Evolutionary conservation across 306 rosid genomes (phyloP).

Genomic region (Gynostemma pentaphyllum): DNA sequence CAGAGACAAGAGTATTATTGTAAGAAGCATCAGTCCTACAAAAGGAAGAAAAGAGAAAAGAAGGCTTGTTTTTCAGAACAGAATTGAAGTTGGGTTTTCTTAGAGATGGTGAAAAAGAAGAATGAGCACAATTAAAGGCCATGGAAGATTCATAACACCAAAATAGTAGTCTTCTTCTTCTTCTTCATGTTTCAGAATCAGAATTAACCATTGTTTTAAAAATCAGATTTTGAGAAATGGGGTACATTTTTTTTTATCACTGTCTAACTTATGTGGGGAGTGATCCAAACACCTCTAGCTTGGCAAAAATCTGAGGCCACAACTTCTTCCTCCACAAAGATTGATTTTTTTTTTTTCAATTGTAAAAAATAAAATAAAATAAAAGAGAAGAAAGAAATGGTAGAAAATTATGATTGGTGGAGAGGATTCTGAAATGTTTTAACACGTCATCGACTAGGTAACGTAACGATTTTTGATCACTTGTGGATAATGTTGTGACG

Average conservation of each 20-base stretch:
- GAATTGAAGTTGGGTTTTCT: slow-evolving; percentile 17
- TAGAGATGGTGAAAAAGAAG: slow-evolving; percentile 41
- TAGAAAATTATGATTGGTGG: slow-evolving; percentile 9
- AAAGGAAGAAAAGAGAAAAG: slow-evolving; percentile 31
- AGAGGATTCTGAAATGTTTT: slow-evolving; percentile 16
- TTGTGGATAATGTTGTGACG: slow-evolving; percentile 55
- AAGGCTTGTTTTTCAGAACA: slow-evolving; percentile 31
- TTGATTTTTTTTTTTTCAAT: neutral
- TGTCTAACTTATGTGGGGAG: slow-evolving; percentile 40
- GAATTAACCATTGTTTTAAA: slow-evolving; percentile 35
- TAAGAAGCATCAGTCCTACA: slow-evolving; percentile 38
- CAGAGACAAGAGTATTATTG: slow-evolving; percentile 64
- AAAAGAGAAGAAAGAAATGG: neutral
- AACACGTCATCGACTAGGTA: slow-evolving; percentile 38
- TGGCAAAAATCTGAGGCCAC: slow-evolving; percentile 28
- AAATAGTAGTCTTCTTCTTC: slow-evolving; percentile 11
- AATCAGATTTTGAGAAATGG: slow-evolving; percentile 24
- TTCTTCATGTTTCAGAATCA: slow-evolving; percentile 51
- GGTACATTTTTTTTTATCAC: slow-evolving; percentile 14
- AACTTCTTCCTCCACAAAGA: slow-evolving; percentile 39
- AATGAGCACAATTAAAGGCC: slow-evolving; percentile 64
- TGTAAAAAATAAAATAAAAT: no score
- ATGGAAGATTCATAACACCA: slow-evolving; percentile 65
- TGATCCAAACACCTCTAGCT: slow-evolving; percentile 24
- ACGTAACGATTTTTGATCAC: slow-evolving; percentile 26